A percentile compares a stretch with the other conserved stretches of the same genome.
Evolutionary conservation across 2,329 filamentous ascomycete species (phyloP).

Genomic region (Penicillium sp.): DNA sequence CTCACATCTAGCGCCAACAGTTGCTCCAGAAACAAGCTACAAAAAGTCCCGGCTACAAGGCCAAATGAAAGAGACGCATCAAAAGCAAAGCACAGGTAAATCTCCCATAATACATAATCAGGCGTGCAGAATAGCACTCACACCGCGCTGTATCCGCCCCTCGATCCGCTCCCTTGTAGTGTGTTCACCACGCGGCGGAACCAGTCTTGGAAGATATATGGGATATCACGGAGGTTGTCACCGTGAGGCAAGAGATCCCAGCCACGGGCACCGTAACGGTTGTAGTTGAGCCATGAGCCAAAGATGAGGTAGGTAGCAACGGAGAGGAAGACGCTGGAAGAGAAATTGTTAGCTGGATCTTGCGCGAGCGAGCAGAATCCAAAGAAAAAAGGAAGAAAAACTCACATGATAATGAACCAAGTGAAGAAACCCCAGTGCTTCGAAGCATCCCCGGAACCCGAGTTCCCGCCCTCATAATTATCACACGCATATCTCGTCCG

Average conservation of each 20-base stretch:
- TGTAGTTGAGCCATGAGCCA: conserved; percentile 98
- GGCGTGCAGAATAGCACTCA: conserved; percentile 37
- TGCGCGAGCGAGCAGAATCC: not conserved
- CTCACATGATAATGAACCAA: conserved; percentile 92
- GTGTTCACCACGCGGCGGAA: conserved; percentile 75
- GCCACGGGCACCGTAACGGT: conserved; percentile 87
- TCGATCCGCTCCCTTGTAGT: conserved; percentile 76
- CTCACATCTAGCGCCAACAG: not conserved
- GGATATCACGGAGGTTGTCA: conserved; percentile 87
- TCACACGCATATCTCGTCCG: conserved; percentile 85
- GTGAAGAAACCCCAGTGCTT: conserved; percentile 92
- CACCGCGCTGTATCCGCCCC: conserved; percentile 94
- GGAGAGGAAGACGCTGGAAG: conserved; percentile 72
- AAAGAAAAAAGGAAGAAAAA: conserved; percentile 20
- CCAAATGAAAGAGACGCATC: not conserved
- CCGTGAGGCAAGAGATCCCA: conserved; percentile 94
- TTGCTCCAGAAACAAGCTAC: conserved; percentile 1
- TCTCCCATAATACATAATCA: not conserved
- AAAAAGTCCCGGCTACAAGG: not conserved
- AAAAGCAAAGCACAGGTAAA: not conserved
- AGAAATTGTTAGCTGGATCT: conserved; percentile 3
- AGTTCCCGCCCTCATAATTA: conserved; percentile 49
- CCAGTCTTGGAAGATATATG: conserved; percentile 91
- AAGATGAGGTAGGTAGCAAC: conserved; percentile 93
- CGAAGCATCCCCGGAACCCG: conserved; percentile 36